Evolutionary conservation across 306 rosid genomes (phyloP).

Genomic region (Mimosa bimucronata): DNA sequence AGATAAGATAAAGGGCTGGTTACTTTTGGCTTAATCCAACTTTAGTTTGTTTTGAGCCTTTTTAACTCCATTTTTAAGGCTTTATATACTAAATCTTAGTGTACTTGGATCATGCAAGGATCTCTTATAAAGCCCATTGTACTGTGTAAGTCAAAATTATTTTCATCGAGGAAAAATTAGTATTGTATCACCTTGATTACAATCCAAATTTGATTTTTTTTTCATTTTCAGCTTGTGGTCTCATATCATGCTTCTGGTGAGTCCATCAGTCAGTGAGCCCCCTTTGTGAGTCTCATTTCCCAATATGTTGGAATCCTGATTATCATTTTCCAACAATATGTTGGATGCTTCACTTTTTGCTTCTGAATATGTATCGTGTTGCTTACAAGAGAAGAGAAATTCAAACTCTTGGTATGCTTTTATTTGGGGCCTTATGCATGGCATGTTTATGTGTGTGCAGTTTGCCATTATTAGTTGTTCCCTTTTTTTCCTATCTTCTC

Average conservation of each 20-base stretch:
- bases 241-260: slow-evolving; percentile 90
- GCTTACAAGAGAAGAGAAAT: slow-evolving; percentile 66
- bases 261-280: slow-evolving; percentile 65
- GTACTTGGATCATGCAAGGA: slow-evolving; percentile 64
- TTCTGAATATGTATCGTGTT: slow-evolving; percentile 65
- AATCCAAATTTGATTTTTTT: slow-evolving; percentile 3
- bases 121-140: slow-evolving; percentile 83
- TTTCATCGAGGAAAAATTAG: slow-evolving; percentile 22
- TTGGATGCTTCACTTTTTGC: slow-evolving; percentile 75
- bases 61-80: slow-evolving; percentile 22
- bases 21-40: slow-evolving; percentile 8
- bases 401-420: slow-evolving; percentile 59
- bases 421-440: background rate
- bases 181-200: slow-evolving; percentile 4
- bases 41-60: slow-evolving; percentile 15
- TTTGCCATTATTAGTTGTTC: slow-evolving; percentile 8
- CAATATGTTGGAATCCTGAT: slow-evolving; percentile 70
- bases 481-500: background rate
- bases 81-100: slow-evolving; percentile 27
- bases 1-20: background rate
- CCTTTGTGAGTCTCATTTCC: slow-evolving; percentile 62
- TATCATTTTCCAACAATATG: slow-evolving; percentile 75
- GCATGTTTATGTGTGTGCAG: slow-evolving; percentile 21
- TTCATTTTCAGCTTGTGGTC: slow-evolving; percentile 85
- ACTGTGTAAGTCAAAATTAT: slow-evolving; percentile 60